These are phyloP conservation scores for Fusarium anthophilum DNA, from an alignment of 2,329 filamentous ascomycete genomes.

Conservation along the genomic window DNA sequence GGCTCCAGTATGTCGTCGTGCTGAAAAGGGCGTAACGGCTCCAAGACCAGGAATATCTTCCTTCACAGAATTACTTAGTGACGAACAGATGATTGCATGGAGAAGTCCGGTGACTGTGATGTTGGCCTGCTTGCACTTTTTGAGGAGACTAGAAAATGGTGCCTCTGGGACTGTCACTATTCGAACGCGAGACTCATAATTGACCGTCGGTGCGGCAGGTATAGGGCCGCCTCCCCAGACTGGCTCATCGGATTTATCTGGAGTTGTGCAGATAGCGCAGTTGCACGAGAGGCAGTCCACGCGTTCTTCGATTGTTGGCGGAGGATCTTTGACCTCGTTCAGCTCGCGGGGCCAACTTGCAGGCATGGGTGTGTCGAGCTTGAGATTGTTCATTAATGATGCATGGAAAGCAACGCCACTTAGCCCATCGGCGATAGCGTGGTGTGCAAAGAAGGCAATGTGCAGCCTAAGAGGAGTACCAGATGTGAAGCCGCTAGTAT, in stretches of 20 bases:
- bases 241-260: neutral
- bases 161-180: neutral
- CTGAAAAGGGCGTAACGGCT: conserved; percentile 5
- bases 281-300: neutral
- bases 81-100: neutral
- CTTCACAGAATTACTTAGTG: rapidly evolving
- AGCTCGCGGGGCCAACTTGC: conserved; percentile 10
- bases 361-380: rapidly evolving
- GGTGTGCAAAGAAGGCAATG: conserved; percentile 13
- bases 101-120: conserved; percentile 9
- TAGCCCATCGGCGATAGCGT: conserved; percentile 21
- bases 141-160: neutral
- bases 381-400: neutral
- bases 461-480: neutral
- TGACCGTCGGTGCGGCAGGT: neutral
- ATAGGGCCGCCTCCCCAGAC: neutral
- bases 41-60: neutral
- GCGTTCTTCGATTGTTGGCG: neutral
- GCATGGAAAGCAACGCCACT: conserved; percentile 14
- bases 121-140: neutral
- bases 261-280: neutral
- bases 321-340: neutral
- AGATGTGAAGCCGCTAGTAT: rapidly evolving
- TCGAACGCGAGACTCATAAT: neutral
- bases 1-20: neutral